These are phyloP conservation scores for Leptographium procerum DNA, from an alignment of 2,329 filamentous ascomycete genomes.

Conservation along the genomic window DNA sequence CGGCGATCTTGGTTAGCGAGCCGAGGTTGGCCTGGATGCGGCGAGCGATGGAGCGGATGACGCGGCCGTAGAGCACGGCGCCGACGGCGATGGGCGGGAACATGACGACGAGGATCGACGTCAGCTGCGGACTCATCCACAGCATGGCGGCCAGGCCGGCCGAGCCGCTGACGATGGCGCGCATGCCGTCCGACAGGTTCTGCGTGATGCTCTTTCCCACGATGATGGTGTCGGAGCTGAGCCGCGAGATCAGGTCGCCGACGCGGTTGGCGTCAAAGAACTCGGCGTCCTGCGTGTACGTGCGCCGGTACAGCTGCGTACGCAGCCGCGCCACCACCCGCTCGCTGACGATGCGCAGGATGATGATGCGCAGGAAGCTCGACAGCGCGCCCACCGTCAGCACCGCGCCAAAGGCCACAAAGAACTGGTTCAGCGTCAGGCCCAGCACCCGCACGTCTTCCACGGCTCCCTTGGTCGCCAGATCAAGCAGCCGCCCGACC, in stretches of 20 bases:
- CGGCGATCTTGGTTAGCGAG: slow-evolving; percentile 88
- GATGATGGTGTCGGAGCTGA: slow-evolving; percentile 93
- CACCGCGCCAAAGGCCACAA: slow-evolving; percentile 63
- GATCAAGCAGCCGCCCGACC: slow-evolving; percentile 88
- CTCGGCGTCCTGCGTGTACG: slow-evolving; percentile 93
- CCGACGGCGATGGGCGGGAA: slow-evolving; percentile 84
- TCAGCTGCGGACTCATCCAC: slow-evolving; percentile 87
- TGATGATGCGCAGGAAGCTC: slow-evolving; percentile 88
- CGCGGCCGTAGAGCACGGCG: slow-evolving; percentile 82
- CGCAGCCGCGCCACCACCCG: slow-evolving; percentile 83
- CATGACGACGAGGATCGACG: slow-evolving; percentile 73
- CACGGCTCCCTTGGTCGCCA: slow-evolving; percentile 62
- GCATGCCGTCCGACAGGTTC: slow-evolving; percentile 90
- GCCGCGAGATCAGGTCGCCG: slow-evolving; percentile 87
- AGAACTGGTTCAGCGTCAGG: slow-evolving; percentile 77
- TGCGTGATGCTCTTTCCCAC: slow-evolving; percentile 98
- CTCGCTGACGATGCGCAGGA: slow-evolving; percentile 88
- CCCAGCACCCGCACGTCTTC: slow-evolving; percentile 69
- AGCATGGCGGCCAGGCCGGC: slow-evolving; percentile 90
- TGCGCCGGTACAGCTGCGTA: slow-evolving; percentile 80
- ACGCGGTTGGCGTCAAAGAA: slow-evolving; percentile 98
- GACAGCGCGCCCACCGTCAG: slow-evolving; percentile 75
- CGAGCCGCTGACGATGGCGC: slow-evolving; percentile 77
- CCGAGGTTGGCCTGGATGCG: slow-evolving; percentile 91
- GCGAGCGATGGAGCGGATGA: slow-evolving; percentile 79